phyloP scores from a whole-genome alignment of 306 rosid genomes.

The Delonix regia region DNA sequence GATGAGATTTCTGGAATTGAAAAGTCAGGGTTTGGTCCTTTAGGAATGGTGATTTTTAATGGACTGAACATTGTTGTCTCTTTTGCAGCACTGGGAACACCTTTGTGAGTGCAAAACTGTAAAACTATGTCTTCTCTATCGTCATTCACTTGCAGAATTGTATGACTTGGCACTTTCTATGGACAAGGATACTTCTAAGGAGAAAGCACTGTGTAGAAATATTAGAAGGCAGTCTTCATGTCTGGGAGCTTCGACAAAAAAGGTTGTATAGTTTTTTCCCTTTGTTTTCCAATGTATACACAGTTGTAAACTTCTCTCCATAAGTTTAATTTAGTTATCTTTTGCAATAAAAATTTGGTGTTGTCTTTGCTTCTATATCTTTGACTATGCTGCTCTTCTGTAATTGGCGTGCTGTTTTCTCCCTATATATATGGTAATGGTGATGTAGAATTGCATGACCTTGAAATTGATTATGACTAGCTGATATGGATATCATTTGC shows the following conservation, averaged over 20 bases:
- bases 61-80: conserved; percentile 38
- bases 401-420: background rate
- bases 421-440: background rate
- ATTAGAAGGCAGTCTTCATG: conserved; percentile 55
- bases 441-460: background rate
- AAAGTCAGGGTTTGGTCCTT: background rate
- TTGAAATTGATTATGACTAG: background rate
- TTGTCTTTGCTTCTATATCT: conserved; percentile 31
- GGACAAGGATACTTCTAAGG: conserved; percentile 63
- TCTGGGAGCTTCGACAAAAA: conserved; percentile 64
- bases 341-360: conserved; percentile 27
- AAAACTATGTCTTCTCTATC: conserved; percentile 73
- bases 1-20: conserved; percentile 24
- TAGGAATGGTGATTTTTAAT: conserved; percentile 14
- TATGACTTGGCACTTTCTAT: conserved; percentile 62
- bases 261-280: conserved; percentile 49
- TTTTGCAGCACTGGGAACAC: conserved; percentile 84
- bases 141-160: conserved; percentile 87
- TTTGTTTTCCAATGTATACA: conserved; percentile 14
- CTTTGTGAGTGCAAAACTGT: conserved; percentile 92
- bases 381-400: conserved; percentile 24
- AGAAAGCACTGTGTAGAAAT: conserved; percentile 49
- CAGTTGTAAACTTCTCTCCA: conserved; percentile 10
- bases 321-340: conserved; percentile 27
- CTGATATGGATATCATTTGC: background rate